These are phyloP conservation scores for Chrysanthemum lavandulifolium DNA, from an alignment of 129 eudicot species.

Conservation along the genomic window DNA sequence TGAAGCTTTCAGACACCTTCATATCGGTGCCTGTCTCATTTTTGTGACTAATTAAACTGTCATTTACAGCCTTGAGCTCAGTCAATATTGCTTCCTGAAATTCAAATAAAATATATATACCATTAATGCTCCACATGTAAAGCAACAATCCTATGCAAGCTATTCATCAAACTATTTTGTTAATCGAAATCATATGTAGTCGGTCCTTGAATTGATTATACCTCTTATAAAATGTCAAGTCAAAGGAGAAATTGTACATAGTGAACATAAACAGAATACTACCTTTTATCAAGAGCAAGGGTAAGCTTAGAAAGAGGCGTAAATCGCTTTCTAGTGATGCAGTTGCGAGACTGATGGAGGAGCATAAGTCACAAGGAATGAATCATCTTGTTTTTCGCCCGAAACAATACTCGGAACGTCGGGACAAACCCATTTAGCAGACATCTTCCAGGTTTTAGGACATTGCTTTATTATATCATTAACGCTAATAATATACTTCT, in stretches of 20 bases:
- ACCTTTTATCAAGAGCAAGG: slow-evolving; percentile 53
- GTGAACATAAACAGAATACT: slow-evolving; percentile 11
- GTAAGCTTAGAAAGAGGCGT: slow-evolving; percentile 44
- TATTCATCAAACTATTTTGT: no score
- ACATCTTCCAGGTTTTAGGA: neutral
- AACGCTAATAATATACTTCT: no score
- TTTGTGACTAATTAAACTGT: slow-evolving; percentile 37
- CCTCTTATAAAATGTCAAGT: slow-evolving; percentile 26
- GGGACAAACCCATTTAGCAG: neutral
- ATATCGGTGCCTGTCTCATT: slow-evolving; percentile 32
- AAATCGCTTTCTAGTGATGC: slow-evolving; percentile 45
- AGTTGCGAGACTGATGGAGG: slow-evolving; percentile 32
- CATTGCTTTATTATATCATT: no score
- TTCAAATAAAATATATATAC: neutral
- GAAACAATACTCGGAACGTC: slow-evolving; percentile 2
- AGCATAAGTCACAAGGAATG: slow-evolving; percentile 20
- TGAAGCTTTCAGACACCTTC: slow-evolving; percentile 45
- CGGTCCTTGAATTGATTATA: neutral
- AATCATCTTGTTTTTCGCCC: slow-evolving; percentile 19
- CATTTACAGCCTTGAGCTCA: slow-evolving; percentile 50
- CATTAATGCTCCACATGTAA: no score
- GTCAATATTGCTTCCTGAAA: slow-evolving; percentile 44
- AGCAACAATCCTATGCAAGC: no score
- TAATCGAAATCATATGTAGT: no score
- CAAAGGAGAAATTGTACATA: neutral